phyloP scores from a whole-genome alignment of 257 asterid genomes.

The Solanum corneliomulleri region DNA sequence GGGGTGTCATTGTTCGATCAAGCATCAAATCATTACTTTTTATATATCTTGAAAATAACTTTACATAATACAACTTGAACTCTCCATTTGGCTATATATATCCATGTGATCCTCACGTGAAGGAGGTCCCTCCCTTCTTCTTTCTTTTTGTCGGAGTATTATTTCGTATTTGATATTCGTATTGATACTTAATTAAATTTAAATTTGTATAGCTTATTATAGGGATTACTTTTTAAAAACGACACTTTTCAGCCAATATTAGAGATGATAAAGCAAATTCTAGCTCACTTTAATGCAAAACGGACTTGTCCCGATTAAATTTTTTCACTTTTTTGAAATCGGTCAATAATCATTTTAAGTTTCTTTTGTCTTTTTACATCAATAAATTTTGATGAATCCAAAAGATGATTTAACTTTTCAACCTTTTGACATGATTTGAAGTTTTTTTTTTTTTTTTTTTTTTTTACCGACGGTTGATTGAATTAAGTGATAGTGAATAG shows the following conservation, averaged over 20 bases:
- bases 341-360: background rate
- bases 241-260: background rate
- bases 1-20: background rate
- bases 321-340: background rate
- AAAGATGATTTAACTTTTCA: too few relatives aligned
- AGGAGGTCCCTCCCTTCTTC: background rate
- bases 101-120: slow-evolving; percentile 6
- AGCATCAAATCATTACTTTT: background rate
- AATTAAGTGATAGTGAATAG: background rate
- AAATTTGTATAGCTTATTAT: background rate
- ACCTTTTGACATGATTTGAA: background rate
- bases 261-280: too few relatives aligned
- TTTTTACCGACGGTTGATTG: background rate
- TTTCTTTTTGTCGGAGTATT: background rate
- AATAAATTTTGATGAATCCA: too few relatives aligned
- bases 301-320: background rate
- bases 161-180: rapidly evolving
- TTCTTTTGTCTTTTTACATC: background rate
- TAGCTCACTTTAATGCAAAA: too few relatives aligned
- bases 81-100: too few relatives aligned
- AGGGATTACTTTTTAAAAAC: rapidly evolving
- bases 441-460: too few relatives aligned
- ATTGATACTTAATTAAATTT: background rate
- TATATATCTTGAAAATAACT: background rate
- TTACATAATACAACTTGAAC: background rate